phyloP scores from a whole-genome alignment of 495 filamentous ascomycete genomes.

The Hyaloscypha variabilis region DNA sequence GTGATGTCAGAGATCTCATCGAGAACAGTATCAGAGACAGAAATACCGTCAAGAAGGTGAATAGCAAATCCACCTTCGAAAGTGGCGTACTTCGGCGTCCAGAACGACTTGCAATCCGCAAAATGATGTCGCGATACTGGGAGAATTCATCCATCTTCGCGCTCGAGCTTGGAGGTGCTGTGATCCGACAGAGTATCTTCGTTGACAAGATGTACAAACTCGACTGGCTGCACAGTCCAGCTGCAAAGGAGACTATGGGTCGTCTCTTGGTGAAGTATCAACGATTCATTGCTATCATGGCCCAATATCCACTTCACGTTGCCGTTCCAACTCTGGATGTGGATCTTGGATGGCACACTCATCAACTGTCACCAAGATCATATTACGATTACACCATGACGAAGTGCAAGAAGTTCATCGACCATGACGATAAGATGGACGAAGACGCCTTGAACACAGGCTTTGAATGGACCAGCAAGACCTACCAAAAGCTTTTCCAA shows the following conservation, averaged over 20 bases:
- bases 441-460: slow-evolving; percentile 59
- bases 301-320: slow-evolving; percentile 49
- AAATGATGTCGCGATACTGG: slow-evolving; percentile 83
- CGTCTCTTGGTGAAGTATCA: slow-evolving; percentile 70
- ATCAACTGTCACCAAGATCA: slow-evolving; percentile 61
- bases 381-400: slow-evolving; percentile 64
- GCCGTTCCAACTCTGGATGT: slow-evolving; percentile 85
- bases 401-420: slow-evolving; percentile 57
- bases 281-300: slow-evolving; percentile 71
- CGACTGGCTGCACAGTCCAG: slow-evolving; percentile 75
- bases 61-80: slow-evolving; percentile 14
- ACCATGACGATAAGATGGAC: slow-evolving; percentile 86
- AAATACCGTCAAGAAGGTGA: slow-evolving; percentile 21
- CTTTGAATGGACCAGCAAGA: slow-evolving; percentile 76
- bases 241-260: slow-evolving; percentile 63
- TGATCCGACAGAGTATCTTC: slow-evolving; percentile 79
- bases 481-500: slow-evolving; percentile 63
- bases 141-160: slow-evolving; percentile 71
- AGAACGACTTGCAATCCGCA: slow-evolving; percentile 58
- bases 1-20: slow-evolving; percentile 43
- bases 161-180: slow-evolving; percentile 76
- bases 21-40: slow-evolving; percentile 41
- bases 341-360: slow-evolving; percentile 83
- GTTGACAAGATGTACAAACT: slow-evolving; percentile 81
- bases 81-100: not conserved